Conservation (phyloP, 2,329 filamentous ascomycete species). For the Aspergillus intermedius region DNA sequence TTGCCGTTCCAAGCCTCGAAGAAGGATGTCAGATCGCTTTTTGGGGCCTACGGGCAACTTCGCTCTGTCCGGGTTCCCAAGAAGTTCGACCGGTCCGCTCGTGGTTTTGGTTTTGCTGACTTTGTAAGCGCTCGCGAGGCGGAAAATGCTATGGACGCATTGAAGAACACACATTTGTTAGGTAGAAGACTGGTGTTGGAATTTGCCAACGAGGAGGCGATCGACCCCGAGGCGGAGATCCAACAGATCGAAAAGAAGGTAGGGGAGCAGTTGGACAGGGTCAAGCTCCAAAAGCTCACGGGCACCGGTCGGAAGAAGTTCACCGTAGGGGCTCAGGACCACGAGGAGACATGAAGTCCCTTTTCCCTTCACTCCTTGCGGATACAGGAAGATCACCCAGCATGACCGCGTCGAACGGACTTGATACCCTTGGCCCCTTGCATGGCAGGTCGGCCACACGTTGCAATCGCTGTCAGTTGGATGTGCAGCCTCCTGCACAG, state of each 20-base stretch:
- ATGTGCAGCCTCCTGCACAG: conserved; percentile 19
- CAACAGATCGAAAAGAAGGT: conserved; percentile 96
- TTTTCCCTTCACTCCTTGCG: conserved; percentile 29
- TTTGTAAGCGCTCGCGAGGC: conserved; percentile 90
- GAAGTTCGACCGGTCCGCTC: conserved; percentile 81
- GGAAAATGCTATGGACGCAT: conserved; percentile 78
- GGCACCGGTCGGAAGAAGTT: conserved; percentile 79
- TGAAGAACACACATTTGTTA: conserved; percentile 87
- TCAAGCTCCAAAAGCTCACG: conserved; percentile 81
- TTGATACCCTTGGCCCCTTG: conserved; percentile 26
- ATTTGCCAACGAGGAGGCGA: conserved; percentile 79
- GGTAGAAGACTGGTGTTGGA: conserved; percentile 85
- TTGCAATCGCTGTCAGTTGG: conserved; percentile 28
- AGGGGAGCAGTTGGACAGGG: conserved; percentile 80
- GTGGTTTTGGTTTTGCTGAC: conserved; percentile 95
- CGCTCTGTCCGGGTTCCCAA: conserved; percentile 89
- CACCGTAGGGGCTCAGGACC: conserved; percentile 66
- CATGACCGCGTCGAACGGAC: conserved; percentile 6
- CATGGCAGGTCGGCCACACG: conserved; percentile 26
- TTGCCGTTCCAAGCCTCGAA: conserved; percentile 91
- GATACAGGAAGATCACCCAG: conserved; percentile 19
- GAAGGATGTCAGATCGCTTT: conserved; percentile 80
- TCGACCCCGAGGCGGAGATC: conserved; percentile 93
- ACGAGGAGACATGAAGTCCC: conserved; percentile 47
- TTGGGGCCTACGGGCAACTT: conserved; percentile 85